Evolutionary conservation across 352 stramenopile genomes (phyloP), one percentile per base, ranked within the genome.

Genomic region (Globisporangium takayamanum): DNA sequence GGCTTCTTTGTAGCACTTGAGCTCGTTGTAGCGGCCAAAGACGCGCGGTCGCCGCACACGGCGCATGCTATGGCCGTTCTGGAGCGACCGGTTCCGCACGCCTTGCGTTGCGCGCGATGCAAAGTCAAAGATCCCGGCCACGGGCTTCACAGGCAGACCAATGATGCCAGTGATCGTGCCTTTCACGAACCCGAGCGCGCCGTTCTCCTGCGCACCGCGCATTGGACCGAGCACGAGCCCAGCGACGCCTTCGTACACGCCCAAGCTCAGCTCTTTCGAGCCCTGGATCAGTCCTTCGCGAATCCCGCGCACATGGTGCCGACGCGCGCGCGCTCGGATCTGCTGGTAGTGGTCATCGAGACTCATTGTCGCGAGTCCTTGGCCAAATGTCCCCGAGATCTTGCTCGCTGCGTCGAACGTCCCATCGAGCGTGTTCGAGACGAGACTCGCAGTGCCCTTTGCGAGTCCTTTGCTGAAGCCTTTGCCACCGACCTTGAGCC

Each of bases 51-150:
- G 67, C 20, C 87, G 83, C 20, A 95, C 82, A 26, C 87, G 74
- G 26, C 69, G 78, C 78, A 90, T 92, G 55, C 74, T 87, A 48
- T 88, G 78, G 14, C 84, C 77, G 48, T 93, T 86, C 41, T 91
- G 81, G 41, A 89, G 72, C 18, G 84, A 94, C 18, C 87, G 71
- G 61, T 93, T 94, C 18, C 84, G 79, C 22, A 95, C 82, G 45
- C 87, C 87, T 63, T 95, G 87, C 0, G 84, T 93, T 16, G 87
- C 84, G 16, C 87, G 77, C 2, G 87, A 95, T n/a, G 87, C 87
- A 60, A 95, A 95, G 55, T 95, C 87, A 53, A 95, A 95, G 33
- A 95, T 92, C 6, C 87, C 87, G 10, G 87, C 87, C 0, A 94
- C 84, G 46, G 87, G 87, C 52, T 95, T 95, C 26, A 95, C 79